Base-by-base conservation (phyloP, 2,329 filamentous ascomycete genomes). In the Xylariaceae sp. region DNA sequence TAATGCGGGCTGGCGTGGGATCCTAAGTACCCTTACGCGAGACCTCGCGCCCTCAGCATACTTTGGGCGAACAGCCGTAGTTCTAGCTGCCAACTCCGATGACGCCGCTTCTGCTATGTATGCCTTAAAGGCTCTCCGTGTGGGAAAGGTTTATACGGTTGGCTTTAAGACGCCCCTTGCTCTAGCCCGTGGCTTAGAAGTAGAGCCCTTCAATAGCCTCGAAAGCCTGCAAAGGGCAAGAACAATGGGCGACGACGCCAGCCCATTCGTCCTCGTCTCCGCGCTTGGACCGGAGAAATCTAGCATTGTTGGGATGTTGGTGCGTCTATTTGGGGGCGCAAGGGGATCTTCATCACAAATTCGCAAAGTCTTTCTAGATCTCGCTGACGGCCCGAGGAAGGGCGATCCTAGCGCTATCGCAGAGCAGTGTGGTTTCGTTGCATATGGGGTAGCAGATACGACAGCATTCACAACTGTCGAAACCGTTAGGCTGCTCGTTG, bases 21-120 rank as follows among this genome's bases (percentile, higher is more conserved):
- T 95, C 52, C 80, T 91, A 41, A 88, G 89, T 46, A 92, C 90
- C 0, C 76, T 95, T 53, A 94, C 87, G 3, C 82, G 88, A 18
- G 90, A 95, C 64, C 86, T 92, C 61, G 88, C 92, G 0, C 90
- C 91, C 0, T 92, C 89, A 4, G 90, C 91, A 1, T 95, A 93
- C 70, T 83, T 82, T 60, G 86, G 85, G 35, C 84, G 89, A 41
- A 84, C 89, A 3, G 90, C 89, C 2, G 83, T 95, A 37, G 82
- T 95, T 11, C 75, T 95, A 9, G 88, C 89, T 7, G 86, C 83
- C 15, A 84, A 82, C 0, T 82, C 88, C 35, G 85, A 89, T 50
- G 89, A 93, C 61, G 91, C 91, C 4, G 87, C 89, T 2, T 86
- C 89, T 0, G 83, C 87, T 1, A 86, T 95, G 57, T 95, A 90